Evolutionary conservation across 805 yeast species (phyloP), one percentile per base, ranked within the genome.

Genomic region (Schwanniomyces vanrijiae): DNA sequence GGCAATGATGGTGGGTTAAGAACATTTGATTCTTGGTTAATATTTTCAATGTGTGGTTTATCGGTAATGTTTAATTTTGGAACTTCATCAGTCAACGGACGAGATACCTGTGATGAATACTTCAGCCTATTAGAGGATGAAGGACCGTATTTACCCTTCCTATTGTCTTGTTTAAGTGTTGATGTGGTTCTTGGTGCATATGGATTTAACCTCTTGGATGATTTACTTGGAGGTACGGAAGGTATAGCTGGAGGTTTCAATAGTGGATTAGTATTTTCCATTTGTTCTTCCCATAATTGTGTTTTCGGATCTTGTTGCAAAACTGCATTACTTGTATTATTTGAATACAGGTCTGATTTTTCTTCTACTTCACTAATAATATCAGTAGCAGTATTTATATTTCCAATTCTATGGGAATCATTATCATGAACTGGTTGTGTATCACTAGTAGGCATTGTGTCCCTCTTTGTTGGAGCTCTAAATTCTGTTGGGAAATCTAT

Each of bases 181-280:
- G 52, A 34, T 1, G 51, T 57, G 7, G 58, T 61, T 31, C 35
- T 31, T 19, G 75, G 75, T 7, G 75, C 75, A 50, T 71, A 71
- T 4, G 75, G 75, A 44, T 71, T 71, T 11, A 46, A 48, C 37
- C 50, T 50, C 20, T 31, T 31, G 2, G 35, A 3, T 4, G 19
- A 7, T 31, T 7, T 14, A 6, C 9, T 14, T 3, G 35, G 9
- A 7, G 35, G 20, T 9, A 20, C 20, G 4, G 35, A 5, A 2
- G 35, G 18, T 18, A 31, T 14, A 5, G 22, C 5, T 13, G 22
- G 26, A 5, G 42, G n/a, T 4, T n/a, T 25, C 21, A 16, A 2
- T 16, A 22, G 21, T 16, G 16, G 18, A 16, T 26, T 39, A n/a
- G 28, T 5, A 13, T n/a, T 16, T 20, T 33, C 40, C 6, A 5